phyloP scores from a whole-genome alignment of 306 rosid species.

The Spatholobus suberectus region DNA sequence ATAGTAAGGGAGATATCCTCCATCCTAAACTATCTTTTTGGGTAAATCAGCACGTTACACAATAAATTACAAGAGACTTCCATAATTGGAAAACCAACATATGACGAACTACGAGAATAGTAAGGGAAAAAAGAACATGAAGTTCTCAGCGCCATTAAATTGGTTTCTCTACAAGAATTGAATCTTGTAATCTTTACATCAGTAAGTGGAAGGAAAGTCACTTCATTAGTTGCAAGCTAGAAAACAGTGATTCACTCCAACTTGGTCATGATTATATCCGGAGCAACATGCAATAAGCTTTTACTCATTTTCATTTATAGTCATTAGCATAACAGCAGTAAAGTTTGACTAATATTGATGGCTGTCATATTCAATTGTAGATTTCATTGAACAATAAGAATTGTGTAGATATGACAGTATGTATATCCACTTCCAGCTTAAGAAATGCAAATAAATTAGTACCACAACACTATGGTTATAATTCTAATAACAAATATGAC shows the following conservation, averaged over 20 bases:
- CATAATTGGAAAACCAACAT: background rate
- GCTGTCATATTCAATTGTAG: constrained; percentile 29
- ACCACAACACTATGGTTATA: background rate
- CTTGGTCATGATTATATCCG: constrained; percentile 26
- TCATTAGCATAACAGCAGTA: constrained; percentile 32
- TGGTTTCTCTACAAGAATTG: background rate
- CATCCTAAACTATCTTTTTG: background rate
- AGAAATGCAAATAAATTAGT: background rate
- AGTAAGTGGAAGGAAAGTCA: background rate
- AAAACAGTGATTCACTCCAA: constrained; percentile 31
- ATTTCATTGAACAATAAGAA: constrained; percentile 23
- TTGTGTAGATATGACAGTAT: background rate
- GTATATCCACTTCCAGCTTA: constrained; percentile 35
- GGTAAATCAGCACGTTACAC: background rate
- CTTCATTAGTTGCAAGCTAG: constrained; percentile 31
- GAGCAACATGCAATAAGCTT: constrained; percentile 13
- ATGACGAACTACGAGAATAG: background rate
- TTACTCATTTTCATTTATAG: constrained; percentile 3
- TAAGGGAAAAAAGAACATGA: constrained; percentile 3
- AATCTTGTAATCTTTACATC: background rate
- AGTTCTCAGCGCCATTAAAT: background rate
- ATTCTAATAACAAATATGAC: background rate
- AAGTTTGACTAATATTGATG: constrained; percentile 41
- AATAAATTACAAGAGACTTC: background rate
- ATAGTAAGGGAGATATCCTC: background rate